Conservation (phyloP, 208 protist genomes). For the Naegleria lovaniensis region DNA sequence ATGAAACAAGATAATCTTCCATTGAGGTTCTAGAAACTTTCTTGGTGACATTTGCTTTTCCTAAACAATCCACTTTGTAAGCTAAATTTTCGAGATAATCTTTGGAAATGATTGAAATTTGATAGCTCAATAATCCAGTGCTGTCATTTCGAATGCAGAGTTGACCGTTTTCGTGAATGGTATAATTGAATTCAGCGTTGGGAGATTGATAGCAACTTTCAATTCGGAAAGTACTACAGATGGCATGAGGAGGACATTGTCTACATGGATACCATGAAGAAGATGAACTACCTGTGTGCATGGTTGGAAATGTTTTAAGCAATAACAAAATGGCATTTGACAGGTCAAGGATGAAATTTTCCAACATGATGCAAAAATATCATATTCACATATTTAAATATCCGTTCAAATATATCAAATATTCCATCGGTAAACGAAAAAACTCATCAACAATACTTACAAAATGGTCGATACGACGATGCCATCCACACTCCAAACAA, state of each 20-base stretch:
- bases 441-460: not conserved
- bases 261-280: not conserved
- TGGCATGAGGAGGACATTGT: not conserved
- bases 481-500: not conserved
- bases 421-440: too few relatives aligned
- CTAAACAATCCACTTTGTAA: not conserved
- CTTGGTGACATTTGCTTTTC: not conserved
- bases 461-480: not conserved
- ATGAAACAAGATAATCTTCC: too few relatives aligned
- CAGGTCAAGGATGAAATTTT: too few relatives aligned
- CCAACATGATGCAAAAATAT: too few relatives aligned
- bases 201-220: not conserved
- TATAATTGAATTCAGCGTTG: not conserved
- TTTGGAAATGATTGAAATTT: not conserved
- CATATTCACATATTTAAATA: too few relatives aligned
- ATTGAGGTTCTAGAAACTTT: not conserved
- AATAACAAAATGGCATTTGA: not conserved
- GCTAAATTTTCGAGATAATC: not conserved
- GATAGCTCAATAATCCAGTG: not conserved
- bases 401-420: too few relatives aligned
- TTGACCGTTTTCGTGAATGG: not conserved
- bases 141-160: not conserved
- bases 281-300: not conserved
- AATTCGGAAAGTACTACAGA: not conserved
- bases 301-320: not conserved